Base-by-base conservation (phyloP, 2,329 filamentous ascomycete species). In the Aureobasidium sp. region DNA sequence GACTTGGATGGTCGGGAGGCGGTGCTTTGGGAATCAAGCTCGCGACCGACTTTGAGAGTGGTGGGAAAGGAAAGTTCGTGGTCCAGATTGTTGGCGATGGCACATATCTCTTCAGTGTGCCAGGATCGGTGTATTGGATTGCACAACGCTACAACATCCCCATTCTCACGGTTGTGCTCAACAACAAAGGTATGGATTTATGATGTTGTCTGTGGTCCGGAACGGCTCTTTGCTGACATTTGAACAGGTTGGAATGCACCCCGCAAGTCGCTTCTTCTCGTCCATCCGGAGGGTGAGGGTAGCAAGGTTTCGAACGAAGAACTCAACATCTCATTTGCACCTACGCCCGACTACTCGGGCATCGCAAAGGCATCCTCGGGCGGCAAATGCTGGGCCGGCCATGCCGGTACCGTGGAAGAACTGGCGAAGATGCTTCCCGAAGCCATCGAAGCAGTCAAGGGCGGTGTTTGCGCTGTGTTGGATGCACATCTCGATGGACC, bases 1-100 rank as follows among this genome's bases (percentile, higher is more conserved):
- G 89, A 2, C 82, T 93, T 0, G 89, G 89, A 1, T 93, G 89
- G 89, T 88, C 84, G 11, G 89, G 88, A 15, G 89, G 89, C 15
- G 89, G 69, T 17, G 86, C 87, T 0, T 72, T 93, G 3, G 89
- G 89, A 2, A 85, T 92, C 68, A 91, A 92, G 70, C 79, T 93
- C 8, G 89, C 87, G 0, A 78, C 79, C 0, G 80, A 86, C 53
- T 71, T 72, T 2, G 72, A 79, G 62, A 74, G 79, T 37, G 79
- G 76, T 0, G 69, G 65, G 1, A 80, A 83, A 65, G 81, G 81
- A 31, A 82, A 80, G 62, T 84, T 85, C 63, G 81, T 85, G 2
- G 82, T 80, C 60, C 82, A 84, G 65, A 79, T 88, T 60, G 85
- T 88, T 9, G 85, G 84, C 3, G 85, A 88, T 65, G 85, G 85